Evolutionary conservation across 106 monocot species (phyloP), one percentile per base, ranked within the genome.

Genomic region (Iris macrosiphon): DNA sequence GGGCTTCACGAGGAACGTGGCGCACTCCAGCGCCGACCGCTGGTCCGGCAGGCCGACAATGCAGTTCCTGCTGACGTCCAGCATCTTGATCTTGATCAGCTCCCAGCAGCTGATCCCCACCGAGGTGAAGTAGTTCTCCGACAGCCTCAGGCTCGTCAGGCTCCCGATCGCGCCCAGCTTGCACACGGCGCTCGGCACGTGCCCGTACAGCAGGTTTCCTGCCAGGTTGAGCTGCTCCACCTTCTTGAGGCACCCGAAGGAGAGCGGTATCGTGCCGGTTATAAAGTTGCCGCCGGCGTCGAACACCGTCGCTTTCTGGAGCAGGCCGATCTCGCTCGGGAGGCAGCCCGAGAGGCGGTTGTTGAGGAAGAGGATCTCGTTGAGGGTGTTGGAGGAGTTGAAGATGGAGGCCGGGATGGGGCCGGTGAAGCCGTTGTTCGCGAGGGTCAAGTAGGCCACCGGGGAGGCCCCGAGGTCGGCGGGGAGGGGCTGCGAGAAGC

Each of bases 201-300:
- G 10, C 3, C 80, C 80, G 63, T 70, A 80, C 3, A 82, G 55
- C 14, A 22, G 29, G 30, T 82, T 82, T 2, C 41, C 56, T 4
- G 81, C 81, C 16, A 82, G 72, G 68, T 82, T 82, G 44, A 82
- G 72, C 55, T 82, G 74, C 62, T 80, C 61, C 5, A 80, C 35
- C 4, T 47, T 61, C 15, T 6, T 10, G 1, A 80, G 56, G 45
- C 80, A 80, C 1, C 61, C 80, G 37, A 80, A 80, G n/a, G 74
- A 69, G 7, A 7, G 15, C 2, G 80, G 80, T 1, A 80, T 74
- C 1, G 59, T 30, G 10, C 80, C 80, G 28, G 74, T 65, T 41
- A 80, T 49, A 0, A 13, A 7, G 70, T 80, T 80, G 21, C 28
- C 30, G 1, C 74, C 57, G 50, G 64, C 65, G 45, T 80, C 80